Base-by-base conservation (phyloP, 108 stramenopile species). In the Chaetoceros tenuissimus region DNA sequence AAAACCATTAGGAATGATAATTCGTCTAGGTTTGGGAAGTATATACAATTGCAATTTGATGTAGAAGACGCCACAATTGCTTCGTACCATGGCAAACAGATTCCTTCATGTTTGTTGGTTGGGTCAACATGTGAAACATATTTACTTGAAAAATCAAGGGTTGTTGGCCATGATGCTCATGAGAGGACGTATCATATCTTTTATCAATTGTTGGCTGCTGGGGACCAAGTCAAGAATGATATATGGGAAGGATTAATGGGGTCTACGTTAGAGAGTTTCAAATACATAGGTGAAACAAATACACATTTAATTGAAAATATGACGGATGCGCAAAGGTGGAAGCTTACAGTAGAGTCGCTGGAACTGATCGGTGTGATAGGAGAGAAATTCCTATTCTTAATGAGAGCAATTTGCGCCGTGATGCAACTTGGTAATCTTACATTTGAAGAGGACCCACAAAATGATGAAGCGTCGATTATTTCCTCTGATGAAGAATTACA, bases 101-200 rank as follows among this genome's bases (percentile, higher is more conserved):
- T 66, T 31, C 71, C 81, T 1, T 72, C 59, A 25, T 92, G 87
- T 63, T 71, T 74, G 24, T 68, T 87, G 49, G 82, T 80, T 31
- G 86, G 89, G 45, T 78, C 76, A 24, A 81, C 69, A 50, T 83
- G 84, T 58, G 82, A 80, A 51, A 84, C 84, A n/a, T 99, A 98
- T 68, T 76, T 99, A 31, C 72, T 99, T 28, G 99, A 99, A 70
- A 99, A 99, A 75, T 84, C 84, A 48, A 75, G 99, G 29, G 94
- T 99, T 31, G 94, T 91, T 3, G 62, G 71, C 29, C 93, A 88
- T 53, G 69, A 91, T 31, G 72, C 82, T 59, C 94, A 94, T 1
- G 99, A 99, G 73, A 55, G 99, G 54, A 99, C 98, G 31, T 99
- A 95, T 72, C 99, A 99, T 68, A 83, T 97, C 20, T 99, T 99